Percentiles rank a stretch among this genome's conserved stretches.
phyloP scores from a whole-genome alignment of 148 eudicot genomes.

The Camellia japonica region DNA sequence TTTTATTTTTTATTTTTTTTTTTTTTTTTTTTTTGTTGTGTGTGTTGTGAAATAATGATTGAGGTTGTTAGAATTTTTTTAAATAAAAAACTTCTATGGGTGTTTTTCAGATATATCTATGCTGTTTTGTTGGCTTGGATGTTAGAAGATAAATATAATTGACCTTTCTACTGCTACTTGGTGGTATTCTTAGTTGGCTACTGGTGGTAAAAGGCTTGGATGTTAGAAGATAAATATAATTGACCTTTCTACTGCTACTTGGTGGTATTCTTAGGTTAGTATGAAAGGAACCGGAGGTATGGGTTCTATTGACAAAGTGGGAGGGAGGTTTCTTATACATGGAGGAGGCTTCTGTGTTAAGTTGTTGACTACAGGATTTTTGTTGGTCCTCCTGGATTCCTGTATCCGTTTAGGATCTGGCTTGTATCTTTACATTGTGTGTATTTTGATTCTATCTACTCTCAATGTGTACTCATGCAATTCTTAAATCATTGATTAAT shows the following conservation, averaged over 20 bases:
- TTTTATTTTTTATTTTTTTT: too few species aligned
- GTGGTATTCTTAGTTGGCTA: background rate
- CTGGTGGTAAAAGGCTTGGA: background rate
- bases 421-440: background rate
- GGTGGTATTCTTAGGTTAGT: background rate
- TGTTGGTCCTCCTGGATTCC: background rate
- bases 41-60: background rate
- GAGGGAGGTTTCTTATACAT: background rate
- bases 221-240: background rate
- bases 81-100: background rate
- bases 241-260: background rate
- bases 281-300: background rate
- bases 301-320: background rate
- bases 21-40: too few species aligned
- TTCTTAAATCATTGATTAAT: too few species aligned
- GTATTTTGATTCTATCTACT: background rate
- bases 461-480: too few species aligned
- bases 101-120: background rate
- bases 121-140: background rate
- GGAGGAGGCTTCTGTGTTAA: background rate
- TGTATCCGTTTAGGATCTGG: background rate
- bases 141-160: too few species aligned
- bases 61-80: background rate
- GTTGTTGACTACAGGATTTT: background rate
- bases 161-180: too few species aligned